Percentiles rank a stretch among this genome's conserved stretches.
Conservation (phyloP, 495 filamentous ascomycete genomes). For the Podospora pseudopauciseta region DNA sequence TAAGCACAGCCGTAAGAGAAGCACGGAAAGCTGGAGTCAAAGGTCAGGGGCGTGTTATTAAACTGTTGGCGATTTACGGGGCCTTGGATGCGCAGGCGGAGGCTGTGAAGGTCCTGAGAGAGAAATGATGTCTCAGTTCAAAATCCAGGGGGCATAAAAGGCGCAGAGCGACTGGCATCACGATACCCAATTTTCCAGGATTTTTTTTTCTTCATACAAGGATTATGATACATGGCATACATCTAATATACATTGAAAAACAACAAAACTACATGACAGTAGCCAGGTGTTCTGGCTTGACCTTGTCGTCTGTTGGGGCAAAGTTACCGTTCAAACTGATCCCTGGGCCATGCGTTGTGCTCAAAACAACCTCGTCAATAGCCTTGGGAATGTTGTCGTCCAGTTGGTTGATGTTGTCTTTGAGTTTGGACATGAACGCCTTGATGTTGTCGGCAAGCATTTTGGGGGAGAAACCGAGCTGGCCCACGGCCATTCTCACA, state of each 20-base stretch:
- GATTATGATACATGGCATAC: constrained; percentile 50
- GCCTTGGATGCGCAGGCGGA: constrained; percentile 70
- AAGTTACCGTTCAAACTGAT: constrained; percentile 82
- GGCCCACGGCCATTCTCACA: constrained; percentile 82
- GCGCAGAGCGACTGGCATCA: constrained; percentile 7
- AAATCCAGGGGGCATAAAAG: neutral
- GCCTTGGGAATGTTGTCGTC: constrained; percentile 74
- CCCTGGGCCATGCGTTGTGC: constrained; percentile 79
- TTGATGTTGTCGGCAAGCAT: constrained; percentile 82
- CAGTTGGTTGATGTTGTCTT: constrained; percentile 66
- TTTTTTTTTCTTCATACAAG: constrained; percentile 21
- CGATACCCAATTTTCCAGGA: constrained; percentile 33
- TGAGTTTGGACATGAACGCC: constrained; percentile 69
- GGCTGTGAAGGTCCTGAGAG: constrained; percentile 66
- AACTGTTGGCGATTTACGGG: constrained; percentile 72
- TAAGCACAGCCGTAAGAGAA: constrained; percentile 75
- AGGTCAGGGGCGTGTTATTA: constrained; percentile 58
- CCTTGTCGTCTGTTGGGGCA: constrained; percentile 52
- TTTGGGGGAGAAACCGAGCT: constrained; percentile 84
- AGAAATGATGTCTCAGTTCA: constrained; percentile 27
- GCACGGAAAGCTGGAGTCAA: constrained; percentile 51
- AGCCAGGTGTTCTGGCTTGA: constrained; percentile 52
- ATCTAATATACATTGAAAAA: constrained; percentile 36
- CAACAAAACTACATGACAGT: constrained; percentile 40
- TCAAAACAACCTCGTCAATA: constrained; percentile 90